These are phyloP conservation scores for Candida mattraensis DNA, from an alignment of 805 yeast species.

Conservation along the genomic window DNA sequence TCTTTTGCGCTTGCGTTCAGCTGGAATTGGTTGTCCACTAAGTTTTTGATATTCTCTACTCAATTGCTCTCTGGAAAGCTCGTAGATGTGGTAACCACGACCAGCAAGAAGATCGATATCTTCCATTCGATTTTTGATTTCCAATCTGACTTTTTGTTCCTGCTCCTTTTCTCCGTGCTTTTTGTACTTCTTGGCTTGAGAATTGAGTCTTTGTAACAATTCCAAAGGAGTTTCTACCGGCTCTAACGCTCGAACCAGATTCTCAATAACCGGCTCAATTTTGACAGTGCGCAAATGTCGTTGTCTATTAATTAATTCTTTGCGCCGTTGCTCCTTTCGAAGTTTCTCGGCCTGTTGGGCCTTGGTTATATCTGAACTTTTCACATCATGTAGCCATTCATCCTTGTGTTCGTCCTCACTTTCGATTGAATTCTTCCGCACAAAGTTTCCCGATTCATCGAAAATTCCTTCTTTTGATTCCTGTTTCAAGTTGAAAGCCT, in stretches of 20 bases:
- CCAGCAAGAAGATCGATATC: conserved; percentile 44
- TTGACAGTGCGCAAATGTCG: conserved; percentile 11
- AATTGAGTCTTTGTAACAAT: conserved; percentile 45
- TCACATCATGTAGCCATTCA: conserved; percentile 26
- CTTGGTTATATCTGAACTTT: conserved; percentile 23
- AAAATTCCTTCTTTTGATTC: conserved; percentile 61
- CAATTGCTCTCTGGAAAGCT: conserved; percentile 55
- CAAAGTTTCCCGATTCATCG: conserved; percentile 60
- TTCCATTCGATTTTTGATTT: conserved; percentile 46
- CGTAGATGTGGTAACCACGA: conserved; percentile 50
- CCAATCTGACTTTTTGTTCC: conserved; percentile 22
- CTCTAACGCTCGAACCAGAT: conserved; percentile 45
- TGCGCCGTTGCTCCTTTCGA: conserved; percentile 26
- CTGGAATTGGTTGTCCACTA: conserved; percentile 36
- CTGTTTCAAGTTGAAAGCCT: conserved; percentile 58
- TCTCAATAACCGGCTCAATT: conserved; percentile 25
- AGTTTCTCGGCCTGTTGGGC: conserved; percentile 27
- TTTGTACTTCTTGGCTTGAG: conserved; percentile 17
- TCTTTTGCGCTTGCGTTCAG: conserved; percentile 11
- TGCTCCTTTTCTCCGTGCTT: conserved; percentile 14
- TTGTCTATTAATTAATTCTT: conserved; percentile 10
- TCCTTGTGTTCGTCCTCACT: conserved; percentile 39
- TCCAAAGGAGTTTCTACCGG: conserved; percentile 64
- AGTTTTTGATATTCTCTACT: conserved; percentile 42
- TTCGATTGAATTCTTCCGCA: conserved; percentile 32